Percentiles rank a stretch among this genome's conserved stretches.
Conservation (phyloP, 2,329 filamentous ascomycete genomes). For the Alternaria longipes region DNA sequence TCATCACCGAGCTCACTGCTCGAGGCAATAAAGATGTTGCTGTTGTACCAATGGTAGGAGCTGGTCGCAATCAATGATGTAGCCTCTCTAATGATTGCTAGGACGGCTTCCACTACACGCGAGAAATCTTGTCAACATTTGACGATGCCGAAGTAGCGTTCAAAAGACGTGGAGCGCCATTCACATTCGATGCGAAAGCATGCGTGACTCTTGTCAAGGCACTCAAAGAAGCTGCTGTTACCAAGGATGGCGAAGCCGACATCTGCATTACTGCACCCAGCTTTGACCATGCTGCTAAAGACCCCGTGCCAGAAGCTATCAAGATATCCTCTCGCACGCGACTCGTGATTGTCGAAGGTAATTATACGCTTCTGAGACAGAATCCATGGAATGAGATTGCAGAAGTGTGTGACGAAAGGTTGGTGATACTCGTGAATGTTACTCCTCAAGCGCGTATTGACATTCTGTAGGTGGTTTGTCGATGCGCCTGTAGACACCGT, state of each 20-base stretch:
- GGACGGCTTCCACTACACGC: constrained; percentile 41
- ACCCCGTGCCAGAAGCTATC: constrained; percentile 30
- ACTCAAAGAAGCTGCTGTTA: constrained; percentile 29
- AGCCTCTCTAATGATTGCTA: constrained; percentile 13
- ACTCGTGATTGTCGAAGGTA: constrained; percentile 37
- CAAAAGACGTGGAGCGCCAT: constrained; percentile 36
- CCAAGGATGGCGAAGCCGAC: constrained; percentile 24
- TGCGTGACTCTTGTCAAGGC: constrained; percentile 29
- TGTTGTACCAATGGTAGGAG: constrained; percentile 37
- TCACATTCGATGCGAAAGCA: constrained; percentile 36
- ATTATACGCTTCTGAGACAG: constrained; percentile 37
- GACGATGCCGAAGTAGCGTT: constrained; percentile 32
- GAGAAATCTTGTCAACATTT: constrained; percentile 28
- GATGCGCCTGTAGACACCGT: constrained; percentile 30
- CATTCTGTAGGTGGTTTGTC: constrained; percentile 33
- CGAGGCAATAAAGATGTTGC: constrained; percentile 30
- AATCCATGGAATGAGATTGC: constrained; percentile 31
- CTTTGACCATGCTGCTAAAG: constrained; percentile 39
- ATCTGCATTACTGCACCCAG: constrained; percentile 28
- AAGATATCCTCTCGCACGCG: constrained; percentile 32
- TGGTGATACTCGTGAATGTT: not conserved
- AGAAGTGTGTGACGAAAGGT: constrained; percentile 30
- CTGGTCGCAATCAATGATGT: not conserved
- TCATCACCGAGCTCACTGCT: constrained; percentile 31
- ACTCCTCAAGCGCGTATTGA: constrained; percentile 4